Base-by-base conservation (phyloP, 352 stramenopile species). In the Phytopythium vexans region DNA sequence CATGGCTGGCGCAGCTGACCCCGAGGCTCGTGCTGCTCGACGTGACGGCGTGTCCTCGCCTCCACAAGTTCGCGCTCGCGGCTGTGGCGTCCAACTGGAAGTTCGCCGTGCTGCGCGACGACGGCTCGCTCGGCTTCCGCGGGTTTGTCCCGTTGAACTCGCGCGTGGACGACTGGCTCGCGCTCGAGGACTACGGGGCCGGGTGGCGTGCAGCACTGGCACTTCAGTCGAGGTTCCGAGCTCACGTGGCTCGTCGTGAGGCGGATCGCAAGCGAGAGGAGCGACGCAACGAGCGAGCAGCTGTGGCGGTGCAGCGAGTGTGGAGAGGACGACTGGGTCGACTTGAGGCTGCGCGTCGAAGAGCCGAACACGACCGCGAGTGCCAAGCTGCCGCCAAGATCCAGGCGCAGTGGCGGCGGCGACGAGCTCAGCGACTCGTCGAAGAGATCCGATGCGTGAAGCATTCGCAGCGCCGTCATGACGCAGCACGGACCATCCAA, bases 1-100 rank as follows among this genome's bases (percentile, higher is more conserved):
- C 85, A 10, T 98, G 89, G 88, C 78, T 98, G 27, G 81, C 86
- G 35, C 78, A 92, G 57, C 74, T 77, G n/a, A 89, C 89, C 39
- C 49, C 60, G 3, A 76, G 70, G 15, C 48, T 94, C 7, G 50
- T 89, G 50, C 38, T 80, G 6, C 55, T 94, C 9, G 80, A 94
- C 40, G 46, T 93, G 38, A 86, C 80, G 3, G 75, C 70, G 4
- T 86, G 77, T 41, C 37, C 37, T 1, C 59, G 70, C 32, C 68
- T 91, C 12, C 56, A 56, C 6, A 62, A 64, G 3, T 81, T 81
- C 36, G 83, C 83, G 6, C 56, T 90, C 36, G 72, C 85, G 21
- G 65, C 81, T 2, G 62, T 93, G 1, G 71, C 72, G 8, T 65
- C 58, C 2, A 69, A 59, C 16, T 93, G 83, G 83, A 84, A 82